A percentile compares a stretch with the other conserved stretches of the same genome.
These are phyloP conservation scores for Epichloe bromicola DNA, from an alignment of 2,329 filamentous ascomycete species.

Conservation along the genomic window DNA sequence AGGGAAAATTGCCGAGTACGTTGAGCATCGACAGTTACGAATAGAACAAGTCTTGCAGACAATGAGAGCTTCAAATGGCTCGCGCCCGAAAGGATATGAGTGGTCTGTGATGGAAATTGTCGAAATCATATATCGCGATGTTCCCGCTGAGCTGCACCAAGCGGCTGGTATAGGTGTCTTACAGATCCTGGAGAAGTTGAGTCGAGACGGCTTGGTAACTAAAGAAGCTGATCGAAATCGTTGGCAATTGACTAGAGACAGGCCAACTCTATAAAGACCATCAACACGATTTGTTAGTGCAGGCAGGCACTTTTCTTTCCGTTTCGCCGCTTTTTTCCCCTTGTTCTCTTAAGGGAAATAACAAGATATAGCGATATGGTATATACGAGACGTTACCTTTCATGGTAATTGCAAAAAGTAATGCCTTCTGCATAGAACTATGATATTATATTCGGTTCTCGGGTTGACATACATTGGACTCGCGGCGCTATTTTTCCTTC, in stretches of 20 bases:
- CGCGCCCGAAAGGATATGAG: constrained; percentile 13
- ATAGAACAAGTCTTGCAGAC: constrained; percentile 66
- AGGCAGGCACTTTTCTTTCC: too few relatives aligned
- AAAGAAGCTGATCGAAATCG: constrained; percentile 21
- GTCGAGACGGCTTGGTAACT: constrained; percentile 55
- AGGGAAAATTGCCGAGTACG: constrained; percentile 67
- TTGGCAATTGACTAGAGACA: constrained; percentile 15
- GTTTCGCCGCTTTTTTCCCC: too few relatives aligned
- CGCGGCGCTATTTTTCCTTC: too few relatives aligned
- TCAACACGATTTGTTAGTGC: background rate
- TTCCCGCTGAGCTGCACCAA: constrained; percentile 60
- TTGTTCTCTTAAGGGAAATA: too few relatives aligned
- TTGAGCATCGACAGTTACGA: constrained; percentile 64
- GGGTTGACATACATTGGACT: too few relatives aligned
- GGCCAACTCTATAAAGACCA: constrained; percentile 11
- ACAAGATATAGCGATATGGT: too few relatives aligned
- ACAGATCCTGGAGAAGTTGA: constrained; percentile 70
- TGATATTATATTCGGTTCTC: too few relatives aligned
- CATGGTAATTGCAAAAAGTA: too few relatives aligned
- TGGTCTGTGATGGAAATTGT: constrained; percentile 75
- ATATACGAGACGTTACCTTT: too few relatives aligned
- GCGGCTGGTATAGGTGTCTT: constrained; percentile 65
- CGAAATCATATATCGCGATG: constrained; percentile 71
- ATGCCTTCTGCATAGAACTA: too few relatives aligned
- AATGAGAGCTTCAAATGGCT: constrained; percentile 31